Base-by-base conservation (phyloP, 768 basidiomycete species). In the Pisolithus albus region DNA sequence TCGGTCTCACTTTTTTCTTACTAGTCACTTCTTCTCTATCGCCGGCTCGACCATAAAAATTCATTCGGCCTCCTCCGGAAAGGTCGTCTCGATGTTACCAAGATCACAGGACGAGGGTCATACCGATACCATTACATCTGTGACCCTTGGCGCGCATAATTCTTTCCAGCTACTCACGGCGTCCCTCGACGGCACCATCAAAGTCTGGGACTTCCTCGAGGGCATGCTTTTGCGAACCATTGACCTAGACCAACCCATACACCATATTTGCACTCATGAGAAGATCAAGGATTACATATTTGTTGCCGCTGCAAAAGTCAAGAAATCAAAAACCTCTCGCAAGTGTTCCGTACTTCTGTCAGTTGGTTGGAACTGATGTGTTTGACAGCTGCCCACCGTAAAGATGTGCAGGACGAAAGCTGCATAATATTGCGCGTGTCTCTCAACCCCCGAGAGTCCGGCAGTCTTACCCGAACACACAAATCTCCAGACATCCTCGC, bases 151-250 rank as follows among this genome's bases (percentile, higher is more conserved):
- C 64, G 92, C 96, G 13, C 77, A 83, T 55, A 98, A 96, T 68
- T 75, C 82, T 23, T 88, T 92, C 56, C 96, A 98, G 66, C 69
- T 99, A 56, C 81, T 97, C 56, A 92, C 92, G 10, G 84, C 82
- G 45, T 89, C 90, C 7, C 61, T 83, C 53, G 87, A 92, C 58
- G 95, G 93, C n/a, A 77, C 76, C 34, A 69, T 98, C 55, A 81
- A 88, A 64, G 71, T 96, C 23, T 99, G 96, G 96, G 92, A 98
- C 70, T 94, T 88, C 66, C 71, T 94, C 36, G 93, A 96, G 52
- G 92, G 84, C 5, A 73, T 76, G 7, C 70, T 96, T 10, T 72
- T 97, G 53, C 81, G 83, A 54, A 88, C 84, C 2, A 78, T 96
- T 55, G 75, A 81, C 51, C 61, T 92, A 41, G 75, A 75, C 26